Percentiles rank a stretch among this genome's conserved stretches.
These are phyloP conservation scores for Mycotypha africana DNA, from an alignment of 371 early-diverging fungal genomes.

Conservation along the genomic window DNA sequence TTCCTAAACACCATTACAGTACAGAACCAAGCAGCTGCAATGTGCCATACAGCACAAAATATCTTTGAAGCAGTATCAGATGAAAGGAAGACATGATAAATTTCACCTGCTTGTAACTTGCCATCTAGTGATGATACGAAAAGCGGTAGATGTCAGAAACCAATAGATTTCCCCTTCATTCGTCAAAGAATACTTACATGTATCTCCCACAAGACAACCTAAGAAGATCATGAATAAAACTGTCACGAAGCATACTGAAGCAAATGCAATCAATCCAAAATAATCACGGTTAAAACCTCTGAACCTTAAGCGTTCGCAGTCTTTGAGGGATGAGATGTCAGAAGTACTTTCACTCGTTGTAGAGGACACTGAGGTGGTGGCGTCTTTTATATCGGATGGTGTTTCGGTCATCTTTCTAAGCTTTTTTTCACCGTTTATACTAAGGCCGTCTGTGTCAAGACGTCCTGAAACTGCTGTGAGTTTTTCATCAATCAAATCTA, in stretches of 20 bases:
- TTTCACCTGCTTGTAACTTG: slow-evolving; percentile 25
- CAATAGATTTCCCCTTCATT: neutral
- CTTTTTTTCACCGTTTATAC: too few relatives aligned
- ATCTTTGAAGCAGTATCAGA: slow-evolving; percentile 53
- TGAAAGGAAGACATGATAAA: slow-evolving; percentile 42
- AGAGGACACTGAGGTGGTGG: neutral
- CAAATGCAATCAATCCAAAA: slow-evolving; percentile 35
- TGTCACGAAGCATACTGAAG: slow-evolving; percentile 34
- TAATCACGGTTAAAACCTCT: slow-evolving; percentile 45
- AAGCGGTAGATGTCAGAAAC: neutral
- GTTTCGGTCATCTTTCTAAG: too few relatives aligned
- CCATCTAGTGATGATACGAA: slow-evolving; percentile 22
- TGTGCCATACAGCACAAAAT: slow-evolving; percentile 69
- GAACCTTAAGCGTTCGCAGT: slow-evolving; percentile 27
- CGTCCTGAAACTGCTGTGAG: too few relatives aligned
- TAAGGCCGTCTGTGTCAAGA: too few relatives aligned
- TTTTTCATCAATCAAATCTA: too few relatives aligned
- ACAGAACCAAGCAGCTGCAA: slow-evolving; percentile 60
- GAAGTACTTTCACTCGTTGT: neutral
- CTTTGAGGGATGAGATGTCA: slow-evolving; percentile 6
- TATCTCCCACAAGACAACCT: slow-evolving; percentile 52
- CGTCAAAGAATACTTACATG: too few relatives aligned
- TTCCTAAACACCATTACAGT: slow-evolving; percentile 32
- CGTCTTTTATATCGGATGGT: neutral
- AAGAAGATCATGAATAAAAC: slow-evolving; percentile 51